phyloP scores from a whole-genome alignment of 352 stramenopile genomes.

The Phytophthora constricta region DNA sequence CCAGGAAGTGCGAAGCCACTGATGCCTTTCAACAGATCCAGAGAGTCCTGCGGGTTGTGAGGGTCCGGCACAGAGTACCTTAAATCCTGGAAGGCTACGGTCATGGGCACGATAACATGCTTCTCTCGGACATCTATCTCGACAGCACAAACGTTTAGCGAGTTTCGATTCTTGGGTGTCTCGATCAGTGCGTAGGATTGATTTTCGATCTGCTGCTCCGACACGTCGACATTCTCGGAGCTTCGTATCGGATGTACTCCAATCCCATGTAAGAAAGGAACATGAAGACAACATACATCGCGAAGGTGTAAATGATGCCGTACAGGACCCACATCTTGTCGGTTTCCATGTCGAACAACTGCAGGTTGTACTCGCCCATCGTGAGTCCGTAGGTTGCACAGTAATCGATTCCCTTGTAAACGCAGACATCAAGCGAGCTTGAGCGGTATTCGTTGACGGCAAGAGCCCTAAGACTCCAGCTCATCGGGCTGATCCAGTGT shows the following conservation, averaged over 20 bases:
- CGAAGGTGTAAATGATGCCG: constrained; percentile 22
- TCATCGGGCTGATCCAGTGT: constrained; percentile 62
- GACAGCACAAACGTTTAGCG: constrained; percentile 5
- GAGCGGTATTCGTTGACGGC: constrained; percentile 46
- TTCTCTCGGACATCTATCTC: constrained; percentile 17
- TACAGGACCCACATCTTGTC: constrained; percentile 40
- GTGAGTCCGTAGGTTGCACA: constrained; percentile 27
- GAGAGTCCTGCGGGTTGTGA: constrained; percentile 41
- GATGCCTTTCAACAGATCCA: constrained; percentile 39
- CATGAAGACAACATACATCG: constrained; percentile 29
- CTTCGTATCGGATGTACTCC: constrained; percentile 25
- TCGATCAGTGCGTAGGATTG: constrained; percentile 21
- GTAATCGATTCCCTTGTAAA: constrained; percentile 44
- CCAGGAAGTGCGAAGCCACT: constrained; percentile 28
- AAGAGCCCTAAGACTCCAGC: constrained; percentile 47
- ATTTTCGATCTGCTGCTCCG: constrained; percentile 11
- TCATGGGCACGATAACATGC: constrained; percentile 32
- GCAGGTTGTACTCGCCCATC: constrained; percentile 44
- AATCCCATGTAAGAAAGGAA: constrained; percentile 21
- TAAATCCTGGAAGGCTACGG: constrained; percentile 46
- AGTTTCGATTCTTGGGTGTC: constrained; percentile 18
- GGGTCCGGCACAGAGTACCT: constrained; percentile 57
- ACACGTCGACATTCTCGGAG: constrained; percentile 27
- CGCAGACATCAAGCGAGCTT: constrained; percentile 27
- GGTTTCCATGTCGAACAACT: constrained; percentile 35